These are phyloP conservation scores for Aspergillus brasiliensis DNA, from an alignment of 2,329 filamentous ascomycete genomes.

Conservation along the genomic window DNA sequence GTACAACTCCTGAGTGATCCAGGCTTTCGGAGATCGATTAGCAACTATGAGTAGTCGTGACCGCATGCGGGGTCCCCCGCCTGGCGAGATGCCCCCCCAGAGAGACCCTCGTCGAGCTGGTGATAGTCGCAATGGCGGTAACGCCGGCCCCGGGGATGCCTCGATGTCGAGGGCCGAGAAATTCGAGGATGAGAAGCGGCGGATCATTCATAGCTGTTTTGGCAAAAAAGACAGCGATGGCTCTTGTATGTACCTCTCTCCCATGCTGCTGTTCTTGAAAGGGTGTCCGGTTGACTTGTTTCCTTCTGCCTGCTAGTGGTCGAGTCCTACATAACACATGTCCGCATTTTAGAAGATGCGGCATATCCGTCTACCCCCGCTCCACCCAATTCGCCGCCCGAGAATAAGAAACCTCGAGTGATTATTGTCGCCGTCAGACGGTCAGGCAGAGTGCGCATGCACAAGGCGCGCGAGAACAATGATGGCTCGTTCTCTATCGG, in stretches of 20 bases:
- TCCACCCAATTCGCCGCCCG: conserved; percentile 71
- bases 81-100: conserved; percentile 30
- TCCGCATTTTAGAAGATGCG: conserved; percentile 85
- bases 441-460: conserved; percentile 88
- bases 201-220: conserved; percentile 95
- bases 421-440: conserved; percentile 93
- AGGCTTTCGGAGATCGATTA: conserved; percentile 21
- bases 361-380: conserved; percentile 80
- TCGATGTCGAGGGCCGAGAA: conserved; percentile 66
- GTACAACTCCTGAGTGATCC: conserved; percentile 28
- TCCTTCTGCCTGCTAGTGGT: conserved; percentile 55
- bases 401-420: conserved; percentile 82
- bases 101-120: conserved; percentile 35
- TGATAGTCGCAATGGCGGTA: conserved; percentile 37
- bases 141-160: conserved; percentile 28
- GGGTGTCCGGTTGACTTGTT: conserved; percentile 21
- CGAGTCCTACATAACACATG: conserved; percentile 98
- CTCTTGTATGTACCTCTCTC: conserved; percentile 63
- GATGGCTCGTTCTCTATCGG: conserved; percentile 96
- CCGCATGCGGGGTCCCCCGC: conserved; percentile 36
- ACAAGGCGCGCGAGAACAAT: conserved; percentile 93
- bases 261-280: not conserved
- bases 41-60: conserved; percentile 42
- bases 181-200: conserved; percentile 94
- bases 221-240: conserved; percentile 85